A percentile compares a stretch with the other conserved stretches of the same genome.
Conservation (phyloP, 352 stramenopile species). For the Pythium plurisporium region DNA sequence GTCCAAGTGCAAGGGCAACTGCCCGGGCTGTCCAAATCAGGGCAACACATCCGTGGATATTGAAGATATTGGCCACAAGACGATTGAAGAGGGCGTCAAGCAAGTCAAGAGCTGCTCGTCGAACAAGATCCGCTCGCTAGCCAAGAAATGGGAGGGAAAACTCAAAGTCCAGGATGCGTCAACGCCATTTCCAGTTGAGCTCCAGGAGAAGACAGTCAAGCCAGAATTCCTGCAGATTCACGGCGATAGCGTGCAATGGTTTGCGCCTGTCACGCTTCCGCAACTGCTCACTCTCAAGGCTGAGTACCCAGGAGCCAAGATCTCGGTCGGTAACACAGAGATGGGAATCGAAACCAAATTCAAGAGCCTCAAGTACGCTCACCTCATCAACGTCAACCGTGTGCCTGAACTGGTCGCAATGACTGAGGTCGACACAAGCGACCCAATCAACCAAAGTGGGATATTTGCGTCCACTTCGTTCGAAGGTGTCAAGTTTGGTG, state of each 20-base stretch:
- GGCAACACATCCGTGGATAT: conserved; percentile 43
- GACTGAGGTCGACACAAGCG: conserved; percentile 26
- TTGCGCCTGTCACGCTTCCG: conserved; percentile 86
- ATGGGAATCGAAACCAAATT: conserved; percentile 96
- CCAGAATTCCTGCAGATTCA: conserved; percentile 67
- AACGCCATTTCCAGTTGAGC: conserved; percentile 47
- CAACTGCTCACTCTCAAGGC: conserved; percentile 89
- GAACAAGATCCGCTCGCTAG: conserved; percentile 58
- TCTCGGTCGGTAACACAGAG: conserved; percentile 96
- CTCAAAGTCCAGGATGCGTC: conserved; percentile 13
- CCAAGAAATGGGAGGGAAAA: conserved; percentile 29
- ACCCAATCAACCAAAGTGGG: conserved; percentile 52
- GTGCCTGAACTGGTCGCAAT: conserved; percentile 60
- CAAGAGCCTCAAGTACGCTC: conserved; percentile 81
- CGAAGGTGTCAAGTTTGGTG: conserved; percentile 74
- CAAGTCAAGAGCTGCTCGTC: conserved; percentile 60
- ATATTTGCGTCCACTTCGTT: conserved; percentile 34
- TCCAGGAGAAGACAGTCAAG: conserved; percentile 45
- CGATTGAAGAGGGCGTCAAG: conserved; percentile 20
- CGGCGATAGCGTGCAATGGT: conserved; percentile 86
- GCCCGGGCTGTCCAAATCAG: conserved; percentile 65
- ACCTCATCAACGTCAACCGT: conserved; percentile 68
- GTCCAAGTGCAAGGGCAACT: conserved; percentile 61
- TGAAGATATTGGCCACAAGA: conserved; percentile 33
- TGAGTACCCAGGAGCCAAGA: conserved; percentile 80